Evolutionary conservation across 2,329 filamentous ascomycete species (phyloP).

Genomic region (Chrysosporium keratinophilum): DNA sequence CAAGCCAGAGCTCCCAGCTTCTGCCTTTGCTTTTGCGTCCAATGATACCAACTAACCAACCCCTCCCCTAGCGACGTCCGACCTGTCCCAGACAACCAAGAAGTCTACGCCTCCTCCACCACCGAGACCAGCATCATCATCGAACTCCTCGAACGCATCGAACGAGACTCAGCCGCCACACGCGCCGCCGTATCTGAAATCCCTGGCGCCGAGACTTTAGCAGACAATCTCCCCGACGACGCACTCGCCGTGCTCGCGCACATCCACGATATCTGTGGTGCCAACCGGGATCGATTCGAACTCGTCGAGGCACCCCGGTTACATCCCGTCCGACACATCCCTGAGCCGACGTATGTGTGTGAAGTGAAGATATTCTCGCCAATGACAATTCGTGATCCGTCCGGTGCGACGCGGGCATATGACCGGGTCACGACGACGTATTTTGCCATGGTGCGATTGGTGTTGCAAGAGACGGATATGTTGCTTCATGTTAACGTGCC

Average conservation of each 20-base stretch:
- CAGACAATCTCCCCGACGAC: conserved; percentile 39
- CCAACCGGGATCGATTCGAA: conserved; percentile 52
- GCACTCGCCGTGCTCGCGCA: conserved; percentile 56
- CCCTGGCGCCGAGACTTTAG: conserved; percentile 35
- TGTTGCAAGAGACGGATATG: conserved; percentile 66
- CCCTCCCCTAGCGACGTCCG: conserved; percentile 17
- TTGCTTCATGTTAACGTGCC: conserved; percentile 82
- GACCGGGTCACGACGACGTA: conserved; percentile 48
- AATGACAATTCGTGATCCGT: not conserved
- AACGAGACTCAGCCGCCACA: conserved; percentile 14
- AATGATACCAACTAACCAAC: not conserved
- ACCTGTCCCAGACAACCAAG: conserved; percentile 52
- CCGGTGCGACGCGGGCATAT: conserved; percentile 8
- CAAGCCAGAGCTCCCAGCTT: too few species aligned
- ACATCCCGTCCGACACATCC: conserved; percentile 40
- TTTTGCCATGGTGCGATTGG: conserved; percentile 65
- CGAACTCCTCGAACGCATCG: conserved; percentile 76
- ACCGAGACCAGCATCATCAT: conserved; percentile 82
- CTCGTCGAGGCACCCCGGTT: conserved; percentile 52
- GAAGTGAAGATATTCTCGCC: conserved; percentile 16
- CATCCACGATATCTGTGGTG: conserved; percentile 58
- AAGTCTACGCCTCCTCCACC: conserved; percentile 75
- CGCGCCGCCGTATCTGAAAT: not conserved
- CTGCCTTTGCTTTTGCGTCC: not conserved
- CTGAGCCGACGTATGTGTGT: conserved; percentile 14